Evolutionary conservation across 306 rosid genomes (phyloP), one percentile per base, ranked within the genome.

Genomic region (Lotus japonicus): DNA sequence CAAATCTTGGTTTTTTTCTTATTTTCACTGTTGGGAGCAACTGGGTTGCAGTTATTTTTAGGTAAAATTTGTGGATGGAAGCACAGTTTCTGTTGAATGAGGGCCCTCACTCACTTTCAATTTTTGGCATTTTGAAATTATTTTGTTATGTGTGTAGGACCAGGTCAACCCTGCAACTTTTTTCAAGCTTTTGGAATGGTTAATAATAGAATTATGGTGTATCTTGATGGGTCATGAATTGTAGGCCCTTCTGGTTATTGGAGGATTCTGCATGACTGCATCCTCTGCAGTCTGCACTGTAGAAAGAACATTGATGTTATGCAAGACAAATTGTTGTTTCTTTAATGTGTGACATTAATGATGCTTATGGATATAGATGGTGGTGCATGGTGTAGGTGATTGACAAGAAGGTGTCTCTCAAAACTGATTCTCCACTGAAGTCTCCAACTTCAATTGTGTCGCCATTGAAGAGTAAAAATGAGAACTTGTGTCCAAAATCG

Each of bases 391-490:
- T 82, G 71, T 76, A 82, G 88, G 82, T 71, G 17, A 36, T 41
- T 31, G 75, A 79, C 33, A 85, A 81, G 71, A 80, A 66, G 69
- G 74, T 57, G 57, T 72, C 79, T 38, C 58, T 46, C 7, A 87
- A 77, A 58, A 61, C 38, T 58, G 78, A 55, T 41, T 75, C 88
- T 13, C 65, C 82, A 23, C 26, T 65, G 11, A 85, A 75, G 70
- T 41, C 68, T 57, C 70, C 77, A 57, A 80, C 59, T 21, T 21
- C 68, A 28, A 74, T 56, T 44, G 69, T 58, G 45, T 83, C 88
- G 15, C 90, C 88, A 0, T 58, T 87, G 57, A 80, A 83, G 77
- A 87, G 39, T 58, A 80, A 79, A 70, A 79, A 76, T 6, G 83
- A 83, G 60, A 77, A 68, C 48, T 72, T 56, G 36, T 77, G 86